A percentile compares a stretch with the other conserved stretches of the same genome.
These are phyloP conservation scores for Echeveria elegans DNA, from an alignment of 164 flowering plant species.

Conservation along the genomic window DNA sequence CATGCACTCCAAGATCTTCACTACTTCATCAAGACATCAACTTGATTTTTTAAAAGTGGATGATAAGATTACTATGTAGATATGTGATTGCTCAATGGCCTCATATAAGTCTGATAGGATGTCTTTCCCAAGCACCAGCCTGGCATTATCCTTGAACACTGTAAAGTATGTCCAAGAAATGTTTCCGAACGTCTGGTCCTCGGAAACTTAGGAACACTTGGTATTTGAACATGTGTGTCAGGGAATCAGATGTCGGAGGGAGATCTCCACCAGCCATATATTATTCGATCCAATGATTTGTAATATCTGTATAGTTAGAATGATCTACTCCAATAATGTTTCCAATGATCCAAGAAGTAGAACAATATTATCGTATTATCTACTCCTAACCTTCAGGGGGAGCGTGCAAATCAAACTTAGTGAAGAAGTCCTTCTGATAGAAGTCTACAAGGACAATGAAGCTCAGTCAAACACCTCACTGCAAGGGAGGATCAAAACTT, in stretches of 20 bases:
- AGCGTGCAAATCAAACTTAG: conserved; percentile 34
- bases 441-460: conserved; percentile 37
- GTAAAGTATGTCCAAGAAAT: background rate
- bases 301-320: too few relatives aligned
- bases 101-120: background rate
- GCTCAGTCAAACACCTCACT: conserved; percentile 21
- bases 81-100: background rate
- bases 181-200: background rate
- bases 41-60: background rate
- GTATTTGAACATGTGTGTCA: background rate
- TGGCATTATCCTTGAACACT: background rate
- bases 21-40: background rate
- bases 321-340: too few relatives aligned
- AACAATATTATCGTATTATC: too few relatives aligned
- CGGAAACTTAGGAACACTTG: background rate
- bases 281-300: too few relatives aligned
- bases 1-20: background rate
- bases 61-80: background rate
- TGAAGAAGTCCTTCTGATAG: conserved; percentile 50
- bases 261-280: too few relatives aligned
- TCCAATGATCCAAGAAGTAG: too few relatives aligned
- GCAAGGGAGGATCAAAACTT: conserved; percentile 39
- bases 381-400: too few relatives aligned
- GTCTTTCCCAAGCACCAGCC: background rate
- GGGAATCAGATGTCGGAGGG: background rate